These are phyloP conservation scores for Tephrocybe sp. DNA, from an alignment of 768 basidiomycete species.

Conservation along the genomic window DNA sequence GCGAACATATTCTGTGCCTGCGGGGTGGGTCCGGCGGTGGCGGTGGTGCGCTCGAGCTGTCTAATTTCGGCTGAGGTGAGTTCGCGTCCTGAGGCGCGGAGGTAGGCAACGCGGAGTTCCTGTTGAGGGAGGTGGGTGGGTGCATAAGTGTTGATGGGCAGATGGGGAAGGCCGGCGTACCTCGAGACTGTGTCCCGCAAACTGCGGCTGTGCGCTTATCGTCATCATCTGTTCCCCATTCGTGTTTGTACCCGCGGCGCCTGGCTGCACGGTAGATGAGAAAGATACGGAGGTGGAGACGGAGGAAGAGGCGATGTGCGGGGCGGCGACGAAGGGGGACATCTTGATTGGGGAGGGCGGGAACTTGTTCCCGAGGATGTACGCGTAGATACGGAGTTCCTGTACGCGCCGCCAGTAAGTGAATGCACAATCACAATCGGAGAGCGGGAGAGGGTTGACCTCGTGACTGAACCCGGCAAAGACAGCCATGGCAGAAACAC, in stretches of 20 bases:
- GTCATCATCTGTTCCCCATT: conserved; percentile 32
- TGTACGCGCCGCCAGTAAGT: conserved; percentile 15
- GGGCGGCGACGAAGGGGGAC: conserved; percentile 22
- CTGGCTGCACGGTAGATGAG: too few relatives aligned
- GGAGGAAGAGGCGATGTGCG: neutral
- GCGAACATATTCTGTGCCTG: too few relatives aligned
- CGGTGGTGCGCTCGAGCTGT: conserved; percentile 11
- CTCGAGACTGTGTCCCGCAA: conserved; percentile 49
- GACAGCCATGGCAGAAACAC: conserved; percentile 36
- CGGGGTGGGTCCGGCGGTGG: neutral
- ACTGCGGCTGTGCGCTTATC: conserved; percentile 36
- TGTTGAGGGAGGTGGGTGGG: conserved; percentile 16
- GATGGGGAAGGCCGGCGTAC: conserved; percentile 23
- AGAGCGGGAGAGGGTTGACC: conserved; percentile 28
- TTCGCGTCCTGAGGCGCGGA: conserved; percentile 38
- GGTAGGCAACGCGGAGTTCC: conserved; percentile 53
- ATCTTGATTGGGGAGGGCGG: conserved; percentile 27
- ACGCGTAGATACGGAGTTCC: conserved; percentile 46
- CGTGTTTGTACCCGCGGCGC: too few relatives aligned
- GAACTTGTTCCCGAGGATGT: conserved; percentile 33
- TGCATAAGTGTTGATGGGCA: too few relatives aligned
- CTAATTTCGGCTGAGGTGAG: conserved; percentile 40
- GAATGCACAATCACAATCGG: neutral
- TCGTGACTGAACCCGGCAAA: conserved; percentile 40
- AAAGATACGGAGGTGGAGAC: conserved; percentile 10